phyloP scores from a whole-genome alignment of 2,329 filamentous ascomycete genomes.

The Botrytis aclada region DNA sequence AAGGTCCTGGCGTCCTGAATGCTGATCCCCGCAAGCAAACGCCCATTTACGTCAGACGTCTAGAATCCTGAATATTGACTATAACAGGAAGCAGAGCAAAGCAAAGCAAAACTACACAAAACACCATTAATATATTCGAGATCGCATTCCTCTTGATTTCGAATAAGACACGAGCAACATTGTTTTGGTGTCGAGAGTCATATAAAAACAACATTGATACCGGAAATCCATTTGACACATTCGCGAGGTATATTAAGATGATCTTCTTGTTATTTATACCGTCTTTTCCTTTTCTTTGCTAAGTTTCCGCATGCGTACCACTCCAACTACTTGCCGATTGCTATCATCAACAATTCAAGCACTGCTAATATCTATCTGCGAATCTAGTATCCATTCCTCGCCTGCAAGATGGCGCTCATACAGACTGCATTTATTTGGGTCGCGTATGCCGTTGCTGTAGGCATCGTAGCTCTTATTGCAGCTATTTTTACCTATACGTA shows the following conservation, averaged over 20 bases:
- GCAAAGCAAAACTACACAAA: background rate
- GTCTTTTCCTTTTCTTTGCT: background rate
- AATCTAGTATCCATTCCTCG: background rate
- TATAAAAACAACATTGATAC: background rate
- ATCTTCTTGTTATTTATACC: background rate
- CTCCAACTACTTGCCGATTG: background rate
- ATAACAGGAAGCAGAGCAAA: background rate
- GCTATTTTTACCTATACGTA: conserved; percentile 87
- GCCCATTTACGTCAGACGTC: conserved; percentile 16
- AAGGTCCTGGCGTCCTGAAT: background rate
- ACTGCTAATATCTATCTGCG: background rate
- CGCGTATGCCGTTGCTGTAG: conserved; percentile 80
- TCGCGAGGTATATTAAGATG: background rate
- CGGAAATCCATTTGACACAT: background rate
- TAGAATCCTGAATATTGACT: conserved; percentile 8
- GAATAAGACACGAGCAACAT: background rate
- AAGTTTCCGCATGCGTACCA: conserved; percentile 6
- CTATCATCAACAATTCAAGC: background rate
- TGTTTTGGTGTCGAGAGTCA: background rate
- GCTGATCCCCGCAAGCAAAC: background rate
- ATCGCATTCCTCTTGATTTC: background rate
- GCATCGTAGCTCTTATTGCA: conserved; percentile 70
- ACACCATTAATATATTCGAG: background rate
- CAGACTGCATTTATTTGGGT: conserved; percentile 94
- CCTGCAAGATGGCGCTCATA: conserved; percentile 52